Base-by-base conservation (phyloP, 2,329 filamentous ascomycete species). In the Fusarium cyanostomum region DNA sequence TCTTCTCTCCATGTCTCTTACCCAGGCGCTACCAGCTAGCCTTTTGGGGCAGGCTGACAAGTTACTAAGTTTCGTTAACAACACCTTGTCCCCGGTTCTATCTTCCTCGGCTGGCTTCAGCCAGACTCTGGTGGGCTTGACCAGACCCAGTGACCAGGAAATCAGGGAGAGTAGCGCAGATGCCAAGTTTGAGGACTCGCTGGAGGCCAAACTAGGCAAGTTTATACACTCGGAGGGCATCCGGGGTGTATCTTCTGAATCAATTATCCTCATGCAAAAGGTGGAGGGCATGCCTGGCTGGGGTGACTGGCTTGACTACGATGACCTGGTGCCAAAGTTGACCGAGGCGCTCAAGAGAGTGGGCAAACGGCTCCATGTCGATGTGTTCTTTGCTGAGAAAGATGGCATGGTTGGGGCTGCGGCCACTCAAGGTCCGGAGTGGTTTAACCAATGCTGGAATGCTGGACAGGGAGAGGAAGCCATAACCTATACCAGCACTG, bases 221-320 rank as follows among this genome's bases (percentile, higher is more conserved):
- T 4, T 34, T 4, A 13, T 64, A 0, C 54, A 64, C 1, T 8
- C 18, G 0, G 59, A 64, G 15, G 49, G 41, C 2, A 55, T 64
- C 16, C 27, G 44, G 3, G 59, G 60, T 1, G 51, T 64, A 5
- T 55, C 59, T 1, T 35, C 59, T 0, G 59, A 64, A 4, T 38
- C 49, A 5, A 21, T 64, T 9, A 45, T 64, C 3, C 56, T 64
- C 4, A 60, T 64, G 54, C 59, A 64, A 10, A 64, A 64, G 28
- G n/a, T 35, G 1, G n/a, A 48, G 0, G 35, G 38, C 0, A 2
- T 45, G 3, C 4, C 50, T n/a, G 55, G 60, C 28, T 64, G 42
- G 15, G 60, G 59, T 0, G 54, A 64, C 1, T 64, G 59, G 60
- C 15, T 8, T 8, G 59, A 64, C 8, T 64, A 64, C 1, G 59